Conservation (phyloP, 495 filamentous ascomycete genomes). For the Jackrogersella multiformis region DNA sequence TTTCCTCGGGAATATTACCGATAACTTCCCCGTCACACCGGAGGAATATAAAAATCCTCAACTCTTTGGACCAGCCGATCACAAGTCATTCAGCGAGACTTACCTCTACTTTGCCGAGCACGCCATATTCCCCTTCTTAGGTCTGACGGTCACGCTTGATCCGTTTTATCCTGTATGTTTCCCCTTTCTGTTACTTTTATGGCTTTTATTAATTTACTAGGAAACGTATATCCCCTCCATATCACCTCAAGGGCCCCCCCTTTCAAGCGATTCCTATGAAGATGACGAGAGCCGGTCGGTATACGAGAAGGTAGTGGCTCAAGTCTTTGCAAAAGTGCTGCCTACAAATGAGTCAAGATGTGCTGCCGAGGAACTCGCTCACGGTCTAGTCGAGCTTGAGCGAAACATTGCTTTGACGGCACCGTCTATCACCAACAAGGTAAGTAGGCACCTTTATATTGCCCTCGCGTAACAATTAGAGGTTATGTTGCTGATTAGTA, state of each 20-base stretch:
- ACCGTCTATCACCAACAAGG: background rate
- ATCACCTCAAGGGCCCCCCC: background rate
- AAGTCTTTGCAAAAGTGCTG: slow-evolving; percentile 1
- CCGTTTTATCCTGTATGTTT: slow-evolving; percentile 11
- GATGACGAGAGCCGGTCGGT: background rate
- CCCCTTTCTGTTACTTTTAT: background rate
- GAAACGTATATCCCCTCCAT: slow-evolving; percentile 19
- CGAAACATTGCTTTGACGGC: background rate
- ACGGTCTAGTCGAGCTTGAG: slow-evolving; percentile 12
- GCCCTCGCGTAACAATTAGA: background rate
- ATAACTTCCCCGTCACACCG: slow-evolving; percentile 13
- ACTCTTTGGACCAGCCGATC: slow-evolving; percentile 1
- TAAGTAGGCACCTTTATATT: background rate
- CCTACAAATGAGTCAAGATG: slow-evolving; percentile 15
- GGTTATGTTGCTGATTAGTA: background rate
- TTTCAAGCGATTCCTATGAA: background rate
- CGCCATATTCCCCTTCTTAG: slow-evolving; percentile 11
- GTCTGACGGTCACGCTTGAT: background rate
- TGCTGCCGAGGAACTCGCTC: slow-evolving; percentile 5
- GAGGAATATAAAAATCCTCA: slow-evolving; percentile 1
- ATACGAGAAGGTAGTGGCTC: slow-evolving; percentile 7
- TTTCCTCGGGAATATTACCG: slow-evolving; percentile 45
- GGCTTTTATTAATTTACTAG: background rate
- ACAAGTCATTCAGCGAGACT: slow-evolving; percentile 19
- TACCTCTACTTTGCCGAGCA: slow-evolving; percentile 3